These are phyloP conservation scores for Verbena officinalis DNA, from an alignment of 257 asterid species.

Conservation along the genomic window DNA sequence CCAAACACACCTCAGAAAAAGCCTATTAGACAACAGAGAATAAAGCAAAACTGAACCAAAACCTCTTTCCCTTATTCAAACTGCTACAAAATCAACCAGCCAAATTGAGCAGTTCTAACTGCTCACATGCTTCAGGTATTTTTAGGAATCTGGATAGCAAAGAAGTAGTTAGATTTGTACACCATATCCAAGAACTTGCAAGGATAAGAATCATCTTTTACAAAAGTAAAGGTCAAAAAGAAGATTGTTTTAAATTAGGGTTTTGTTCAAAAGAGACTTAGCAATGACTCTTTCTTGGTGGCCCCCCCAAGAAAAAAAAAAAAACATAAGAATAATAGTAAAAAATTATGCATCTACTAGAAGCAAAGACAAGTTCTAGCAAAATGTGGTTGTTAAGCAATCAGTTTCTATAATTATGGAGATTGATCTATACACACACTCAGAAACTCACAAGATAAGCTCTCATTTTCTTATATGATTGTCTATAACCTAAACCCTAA, in stretches of 20 bases:
- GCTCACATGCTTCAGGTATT: slow-evolving; percentile 46
- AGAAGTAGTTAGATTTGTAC: slow-evolving; percentile 18
- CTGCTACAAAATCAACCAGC: slow-evolving; percentile 22
- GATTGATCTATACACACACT: slow-evolving; percentile 34
- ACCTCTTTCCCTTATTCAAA: slow-evolving; percentile 28
- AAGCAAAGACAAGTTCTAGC: slow-evolving; percentile 36
- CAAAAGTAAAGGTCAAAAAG: slow-evolving; percentile 41
- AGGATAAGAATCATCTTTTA: slow-evolving; percentile 53
- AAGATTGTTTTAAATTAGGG: slow-evolving; percentile 32
- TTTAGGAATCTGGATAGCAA: slow-evolving; percentile 8
- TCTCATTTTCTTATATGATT: slow-evolving; percentile 29
- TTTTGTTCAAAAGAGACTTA: slow-evolving; percentile 36
- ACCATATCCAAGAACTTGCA: slow-evolving; percentile 26
- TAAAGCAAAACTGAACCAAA: slow-evolving; percentile 30
- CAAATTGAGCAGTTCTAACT: slow-evolving; percentile 35
- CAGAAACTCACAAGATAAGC: slow-evolving; percentile 15
- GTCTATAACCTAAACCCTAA: slow-evolving; percentile 27
- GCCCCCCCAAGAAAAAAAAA: slow-evolving; percentile 33
- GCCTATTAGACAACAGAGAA: slow-evolving; percentile 12
- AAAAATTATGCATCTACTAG: slow-evolving; percentile 20
- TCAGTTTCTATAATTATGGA: slow-evolving; percentile 39
- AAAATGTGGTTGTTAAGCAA: slow-evolving; percentile 46
- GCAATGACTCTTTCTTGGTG: slow-evolving; percentile 33
- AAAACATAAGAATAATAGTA: slow-evolving; percentile 21
- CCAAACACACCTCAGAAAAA: not conserved